Evolutionary conservation across 2,329 filamentous ascomycete species (phyloP).

Genomic region (Pezicula radicicola): DNA sequence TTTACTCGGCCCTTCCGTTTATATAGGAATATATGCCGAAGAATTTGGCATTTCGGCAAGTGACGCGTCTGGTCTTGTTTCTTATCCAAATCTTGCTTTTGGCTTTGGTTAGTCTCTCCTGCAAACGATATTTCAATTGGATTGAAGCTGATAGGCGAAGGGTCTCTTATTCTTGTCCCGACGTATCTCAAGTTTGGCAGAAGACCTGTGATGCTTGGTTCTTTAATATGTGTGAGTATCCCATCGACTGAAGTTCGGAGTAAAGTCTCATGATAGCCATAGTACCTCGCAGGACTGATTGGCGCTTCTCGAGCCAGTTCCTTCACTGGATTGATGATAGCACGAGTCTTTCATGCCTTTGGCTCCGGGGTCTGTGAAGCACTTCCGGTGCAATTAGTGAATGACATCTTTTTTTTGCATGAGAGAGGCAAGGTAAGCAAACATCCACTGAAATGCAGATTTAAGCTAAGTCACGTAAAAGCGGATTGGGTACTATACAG

Average conservation of each 20-base stretch:
- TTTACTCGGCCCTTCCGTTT: slow-evolving; percentile 54
- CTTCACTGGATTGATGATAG: slow-evolving; percentile 19
- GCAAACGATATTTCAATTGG: background rate
- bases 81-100: slow-evolving; percentile 58
- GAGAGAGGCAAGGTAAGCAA: slow-evolving; percentile 29
- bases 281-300: slow-evolving; percentile 20
- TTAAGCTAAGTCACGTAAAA: slow-evolving; percentile 26
- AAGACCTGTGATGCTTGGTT: slow-evolving; percentile 20
- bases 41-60: slow-evolving; percentile 48
- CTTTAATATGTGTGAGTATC: slow-evolving; percentile 11
- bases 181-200: slow-evolving; percentile 42
- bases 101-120: slow-evolving; percentile 43
- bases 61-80: slow-evolving; percentile 52
- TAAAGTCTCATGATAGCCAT: background rate
- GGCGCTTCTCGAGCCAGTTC: slow-evolving; percentile 15
- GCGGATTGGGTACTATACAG: slow-evolving; percentile 57
- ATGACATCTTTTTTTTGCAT: slow-evolving; percentile 43
- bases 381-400: slow-evolving; percentile 33
- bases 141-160: slow-evolving; percentile 16
- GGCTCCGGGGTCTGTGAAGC: slow-evolving; percentile 27
- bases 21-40: slow-evolving; percentile 51
- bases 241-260: background rate
- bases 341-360: slow-evolving; percentile 24
- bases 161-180: slow-evolving; percentile 52
- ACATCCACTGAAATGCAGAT: no score